Evolutionary conservation across 345 rosid species (phyloP).

Genomic region (Camelina neglecta): DNA sequence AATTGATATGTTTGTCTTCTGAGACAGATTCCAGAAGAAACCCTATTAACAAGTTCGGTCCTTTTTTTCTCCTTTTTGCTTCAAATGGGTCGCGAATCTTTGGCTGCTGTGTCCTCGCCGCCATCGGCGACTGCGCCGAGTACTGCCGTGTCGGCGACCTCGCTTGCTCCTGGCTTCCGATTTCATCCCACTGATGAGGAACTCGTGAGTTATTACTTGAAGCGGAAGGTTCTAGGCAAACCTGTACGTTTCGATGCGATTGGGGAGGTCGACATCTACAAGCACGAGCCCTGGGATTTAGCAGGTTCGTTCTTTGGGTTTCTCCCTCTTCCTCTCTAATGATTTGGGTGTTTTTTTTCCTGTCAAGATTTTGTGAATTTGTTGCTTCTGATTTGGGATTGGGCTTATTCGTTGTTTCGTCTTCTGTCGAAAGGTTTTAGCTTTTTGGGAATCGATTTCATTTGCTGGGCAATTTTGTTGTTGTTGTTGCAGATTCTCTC

Average conservation of each 20-base stretch:
- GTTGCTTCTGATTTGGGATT: constrained; percentile 20
- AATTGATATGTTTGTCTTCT: background rate
- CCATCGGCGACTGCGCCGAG: constrained; percentile 33
- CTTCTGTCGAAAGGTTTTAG: background rate
- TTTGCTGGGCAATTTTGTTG: background rate
- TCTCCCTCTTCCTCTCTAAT: background rate
- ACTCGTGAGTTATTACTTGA: constrained; percentile 80
- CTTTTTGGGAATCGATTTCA: constrained; percentile 4
- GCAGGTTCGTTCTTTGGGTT: constrained; percentile 52
- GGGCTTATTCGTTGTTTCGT: constrained; percentile 14
- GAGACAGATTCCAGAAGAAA: constrained; percentile 15
- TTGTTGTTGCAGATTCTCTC: constrained; percentile 20
- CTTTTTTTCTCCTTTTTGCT: background rate
- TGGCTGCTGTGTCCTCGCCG: constrained; percentile 32
- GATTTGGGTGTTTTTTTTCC: constrained; percentile 20
- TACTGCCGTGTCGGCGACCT: constrained; percentile 47
- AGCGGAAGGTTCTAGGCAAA: constrained; percentile 71
- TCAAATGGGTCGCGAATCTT: constrained; percentile 48
- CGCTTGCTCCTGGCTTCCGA: constrained; percentile 93
- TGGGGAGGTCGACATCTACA: constrained; percentile 85
- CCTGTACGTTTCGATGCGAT: constrained; percentile 78
- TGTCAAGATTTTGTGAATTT: constrained; percentile 1
- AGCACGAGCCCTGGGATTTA: constrained; percentile 87
- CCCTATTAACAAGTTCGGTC: background rate
- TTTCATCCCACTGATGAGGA: constrained; percentile 98